Evolutionary conservation across 1,284 basidiomycete species (phyloP).

Genomic region (Ceratobasidium sp.): DNA sequence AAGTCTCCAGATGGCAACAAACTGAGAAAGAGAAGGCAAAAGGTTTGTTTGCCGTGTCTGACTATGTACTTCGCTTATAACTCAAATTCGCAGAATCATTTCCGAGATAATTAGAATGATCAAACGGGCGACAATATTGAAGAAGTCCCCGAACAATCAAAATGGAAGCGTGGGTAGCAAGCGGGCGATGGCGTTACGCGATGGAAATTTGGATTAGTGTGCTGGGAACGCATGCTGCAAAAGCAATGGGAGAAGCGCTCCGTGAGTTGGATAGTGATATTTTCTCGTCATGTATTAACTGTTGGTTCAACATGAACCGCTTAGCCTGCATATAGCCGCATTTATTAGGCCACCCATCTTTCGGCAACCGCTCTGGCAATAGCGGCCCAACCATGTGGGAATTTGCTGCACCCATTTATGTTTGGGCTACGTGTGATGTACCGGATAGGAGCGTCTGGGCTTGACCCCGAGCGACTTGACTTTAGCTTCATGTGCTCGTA

Average conservation of each 20-base stretch:
- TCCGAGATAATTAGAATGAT: not conserved
- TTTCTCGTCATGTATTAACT: not conserved
- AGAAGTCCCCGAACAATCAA: not conserved
- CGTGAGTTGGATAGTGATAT: not conserved
- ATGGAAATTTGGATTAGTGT: slow-evolving; percentile 16
- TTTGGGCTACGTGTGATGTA: not conserved
- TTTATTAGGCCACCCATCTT: too few species aligned
- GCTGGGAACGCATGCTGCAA: slow-evolving; percentile 8
- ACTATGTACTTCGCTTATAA: not conserved
- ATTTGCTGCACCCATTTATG: too few species aligned
- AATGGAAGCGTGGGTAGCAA: slow-evolving; percentile 7
- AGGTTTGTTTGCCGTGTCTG: not conserved
- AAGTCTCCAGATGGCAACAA: not conserved
- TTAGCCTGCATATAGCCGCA: not conserved
- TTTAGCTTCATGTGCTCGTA: too few species aligned
- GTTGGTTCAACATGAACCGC: not conserved
- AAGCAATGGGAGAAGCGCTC: slow-evolving; percentile 1
- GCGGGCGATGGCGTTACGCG: not conserved
- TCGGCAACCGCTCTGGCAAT: too few species aligned
- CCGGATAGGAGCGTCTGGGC: too few species aligned
- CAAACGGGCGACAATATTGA: slow-evolving; percentile 3
- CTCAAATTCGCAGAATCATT: not conserved
- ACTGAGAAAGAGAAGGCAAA: not conserved
- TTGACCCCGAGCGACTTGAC: too few species aligned
- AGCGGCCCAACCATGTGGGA: too few species aligned